phyloP scores from a whole-genome alignment of 129 eudicot species.

The Daucus carota region DNA sequence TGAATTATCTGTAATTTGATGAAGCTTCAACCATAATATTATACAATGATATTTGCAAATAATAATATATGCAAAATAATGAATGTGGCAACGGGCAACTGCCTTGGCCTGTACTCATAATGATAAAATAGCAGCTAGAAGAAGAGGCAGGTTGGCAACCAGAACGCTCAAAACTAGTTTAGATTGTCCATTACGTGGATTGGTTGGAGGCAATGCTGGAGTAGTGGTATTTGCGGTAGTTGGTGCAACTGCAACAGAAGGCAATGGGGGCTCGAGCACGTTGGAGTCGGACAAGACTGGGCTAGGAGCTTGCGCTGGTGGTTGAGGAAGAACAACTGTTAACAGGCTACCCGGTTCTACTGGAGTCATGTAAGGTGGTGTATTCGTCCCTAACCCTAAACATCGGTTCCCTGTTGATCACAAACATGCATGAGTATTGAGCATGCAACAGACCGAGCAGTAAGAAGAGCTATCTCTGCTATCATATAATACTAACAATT shows the following conservation, averaged over 20 bases:
- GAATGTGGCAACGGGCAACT: constrained; percentile 4
- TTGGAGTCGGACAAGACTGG: constrained; percentile 44
- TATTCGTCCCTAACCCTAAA: constrained; percentile 22
- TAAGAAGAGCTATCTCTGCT: not conserved
- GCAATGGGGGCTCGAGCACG: constrained; percentile 57
- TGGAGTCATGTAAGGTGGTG: constrained; percentile 47
- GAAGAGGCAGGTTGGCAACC: constrained; percentile 23
- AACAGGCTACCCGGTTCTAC: constrained; percentile 29
- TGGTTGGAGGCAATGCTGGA: constrained; percentile 23
- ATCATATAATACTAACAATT: not conserved
- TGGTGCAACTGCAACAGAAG: constrained; percentile 21
- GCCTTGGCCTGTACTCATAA: constrained; percentile 19
- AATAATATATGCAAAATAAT: constrained; percentile 3
- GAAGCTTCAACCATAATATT: constrained; percentile 6
- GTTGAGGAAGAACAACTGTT: constrained; percentile 18
- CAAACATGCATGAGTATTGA: not conserved
- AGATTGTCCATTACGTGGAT: constrained; percentile 43
- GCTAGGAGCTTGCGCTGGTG: constrained; percentile 74
- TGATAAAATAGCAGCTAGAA: constrained; percentile 29
- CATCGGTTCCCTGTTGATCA: constrained; percentile 61
- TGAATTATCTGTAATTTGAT: not conserved
- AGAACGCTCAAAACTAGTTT: constrained; percentile 20
- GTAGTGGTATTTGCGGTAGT: not conserved
- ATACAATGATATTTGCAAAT: not conserved
- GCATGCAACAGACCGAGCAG: not conserved